Evolutionary conservation across 208 protist species (phyloP).

Genomic region (Wallacemonas rigidus): DNA sequence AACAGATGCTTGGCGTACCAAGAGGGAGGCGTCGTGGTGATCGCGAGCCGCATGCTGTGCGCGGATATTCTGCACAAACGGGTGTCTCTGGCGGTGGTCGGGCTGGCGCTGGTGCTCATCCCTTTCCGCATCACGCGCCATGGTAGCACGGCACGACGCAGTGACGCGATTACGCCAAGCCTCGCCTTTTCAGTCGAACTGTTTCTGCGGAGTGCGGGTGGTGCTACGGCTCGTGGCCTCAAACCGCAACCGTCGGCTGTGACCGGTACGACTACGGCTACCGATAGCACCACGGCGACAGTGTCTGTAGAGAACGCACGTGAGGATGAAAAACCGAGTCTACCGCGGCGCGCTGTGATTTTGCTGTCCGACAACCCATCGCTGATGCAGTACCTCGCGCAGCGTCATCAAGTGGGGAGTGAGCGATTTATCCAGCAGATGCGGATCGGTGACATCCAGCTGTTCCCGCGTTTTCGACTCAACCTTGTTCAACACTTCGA

Average conservation of each 20-base stretch:
- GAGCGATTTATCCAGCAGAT: conserved; percentile 70
- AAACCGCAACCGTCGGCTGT: not conserved
- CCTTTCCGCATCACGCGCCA: conserved; percentile 18
- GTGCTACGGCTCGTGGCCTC: conserved; percentile 3
- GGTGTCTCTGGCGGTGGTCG: conserved; percentile 54
- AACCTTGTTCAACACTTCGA: conserved; percentile 81
- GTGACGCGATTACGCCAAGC: conserved; percentile 44
- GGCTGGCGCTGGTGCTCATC: conserved; percentile 44
- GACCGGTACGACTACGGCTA: not conserved
- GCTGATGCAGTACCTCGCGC: conserved; percentile 64
- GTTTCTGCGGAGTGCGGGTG: conserved; percentile 42
- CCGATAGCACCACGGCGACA: not conserved
- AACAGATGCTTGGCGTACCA: conserved; percentile 66
- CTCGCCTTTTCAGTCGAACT: conserved; percentile 76
- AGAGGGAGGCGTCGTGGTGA: conserved; percentile 63
- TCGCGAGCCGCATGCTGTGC: conserved; percentile 66
- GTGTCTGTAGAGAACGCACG: too few species aligned
- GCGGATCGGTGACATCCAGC: conserved; percentile 72
- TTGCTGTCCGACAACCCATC: conserved; percentile 65
- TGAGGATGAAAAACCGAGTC: not conserved
- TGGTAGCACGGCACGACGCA: conserved; percentile 13
- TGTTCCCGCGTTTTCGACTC: conserved; percentile 86
- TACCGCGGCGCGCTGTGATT: conserved; percentile 35
- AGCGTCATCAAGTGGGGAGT: conserved; percentile 57
- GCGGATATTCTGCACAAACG: conserved; percentile 83